Conservation (phyloP, 1,284 basidiomycete species). For the Lignosus rhinocerotis region DNA sequence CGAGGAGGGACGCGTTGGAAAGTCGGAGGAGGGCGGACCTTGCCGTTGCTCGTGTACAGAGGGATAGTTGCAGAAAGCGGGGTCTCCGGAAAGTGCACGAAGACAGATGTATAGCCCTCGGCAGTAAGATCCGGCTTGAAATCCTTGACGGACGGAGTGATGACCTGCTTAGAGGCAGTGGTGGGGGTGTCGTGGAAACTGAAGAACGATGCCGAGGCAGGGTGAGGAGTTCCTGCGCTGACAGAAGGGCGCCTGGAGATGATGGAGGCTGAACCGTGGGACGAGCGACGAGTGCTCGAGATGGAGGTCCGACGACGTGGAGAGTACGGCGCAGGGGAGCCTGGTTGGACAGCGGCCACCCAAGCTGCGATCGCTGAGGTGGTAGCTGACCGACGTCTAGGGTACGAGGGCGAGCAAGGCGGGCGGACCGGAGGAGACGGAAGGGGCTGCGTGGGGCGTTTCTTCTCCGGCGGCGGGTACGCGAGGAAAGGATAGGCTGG, state of each 20-base stretch:
- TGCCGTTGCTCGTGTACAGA: slow-evolving; percentile 12
- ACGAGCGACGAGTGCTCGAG: slow-evolving; percentile 38
- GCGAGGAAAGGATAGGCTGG: slow-evolving; percentile 34
- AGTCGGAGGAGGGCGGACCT: slow-evolving; percentile 15
- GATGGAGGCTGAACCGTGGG: slow-evolving; percentile 23
- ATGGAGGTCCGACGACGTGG: slow-evolving; percentile 29
- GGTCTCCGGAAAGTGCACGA: slow-evolving; percentile 54
- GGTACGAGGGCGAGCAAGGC: slow-evolving; percentile 33
- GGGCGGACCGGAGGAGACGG: slow-evolving; percentile 34
- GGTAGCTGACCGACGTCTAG: slow-evolving; percentile 32
- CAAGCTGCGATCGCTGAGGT: slow-evolving; percentile 48
- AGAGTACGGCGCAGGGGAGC: slow-evolving; percentile 54
- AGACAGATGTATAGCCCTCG: slow-evolving; percentile 65
- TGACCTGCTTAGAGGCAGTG: slow-evolving; percentile 26
- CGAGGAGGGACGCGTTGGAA: slow-evolving; percentile 13
- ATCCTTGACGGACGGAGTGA: slow-evolving; percentile 39
- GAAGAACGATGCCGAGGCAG: slow-evolving; percentile 45
- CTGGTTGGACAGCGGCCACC: slow-evolving; percentile 64
- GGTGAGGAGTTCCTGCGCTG: slow-evolving; percentile 25
- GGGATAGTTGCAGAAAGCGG: slow-evolving; percentile 26
- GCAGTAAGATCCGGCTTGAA: slow-evolving; percentile 53
- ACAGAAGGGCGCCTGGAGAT: slow-evolving; percentile 39
- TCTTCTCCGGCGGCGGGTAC: slow-evolving; percentile 36
- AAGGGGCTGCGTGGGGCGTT: slow-evolving; percentile 34
- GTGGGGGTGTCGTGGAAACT: slow-evolving; percentile 41